A percentile compares a stretch with the other conserved stretches of the same genome.
These are phyloP conservation scores for Rhynchospora tenuis DNA, from an alignment of 176 grass and related monocot species.

Conservation along the genomic window DNA sequence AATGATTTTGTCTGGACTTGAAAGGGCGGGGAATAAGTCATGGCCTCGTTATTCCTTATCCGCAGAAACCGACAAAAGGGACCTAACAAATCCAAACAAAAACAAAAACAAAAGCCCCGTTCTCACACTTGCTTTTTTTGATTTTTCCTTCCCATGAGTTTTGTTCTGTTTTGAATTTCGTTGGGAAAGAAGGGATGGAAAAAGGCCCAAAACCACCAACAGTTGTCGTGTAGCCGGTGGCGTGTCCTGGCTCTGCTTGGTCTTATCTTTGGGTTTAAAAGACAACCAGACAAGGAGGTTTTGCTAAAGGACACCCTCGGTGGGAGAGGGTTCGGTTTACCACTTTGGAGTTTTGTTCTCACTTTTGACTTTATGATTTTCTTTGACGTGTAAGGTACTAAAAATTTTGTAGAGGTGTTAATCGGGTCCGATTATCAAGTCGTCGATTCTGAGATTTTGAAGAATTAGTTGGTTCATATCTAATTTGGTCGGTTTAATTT, in stretches of 20 bases:
- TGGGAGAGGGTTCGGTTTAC: neutral
- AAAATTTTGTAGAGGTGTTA: no score
- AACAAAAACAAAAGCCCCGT: slow-evolving; percentile 5
- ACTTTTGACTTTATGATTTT: no score
- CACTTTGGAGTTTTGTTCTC: neutral
- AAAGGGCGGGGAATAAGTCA: slow-evolving; percentile 10
- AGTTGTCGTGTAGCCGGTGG: neutral
- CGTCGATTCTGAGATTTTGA: no score
- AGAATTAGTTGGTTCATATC: no score
- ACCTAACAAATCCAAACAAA: slow-evolving; percentile 25
- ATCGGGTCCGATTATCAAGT: no score
- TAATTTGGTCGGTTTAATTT: no score
- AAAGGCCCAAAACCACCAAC: neutral
- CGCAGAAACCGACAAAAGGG: neutral
- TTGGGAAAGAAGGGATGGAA: neutral
- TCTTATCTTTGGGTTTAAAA: slow-evolving; percentile 15
- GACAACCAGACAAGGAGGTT: slow-evolving; percentile 16
- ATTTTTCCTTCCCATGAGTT: neutral
- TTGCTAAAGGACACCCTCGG: neutral
- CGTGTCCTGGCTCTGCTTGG: neutral
- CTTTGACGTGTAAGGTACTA: no score
- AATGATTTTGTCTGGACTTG: slow-evolving; percentile 11
- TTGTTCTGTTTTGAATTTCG: neutral
- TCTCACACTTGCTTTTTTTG: neutral
- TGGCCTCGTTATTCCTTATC: slow-evolving; percentile 23